These are phyloP conservation scores for Spergularia bocconei DNA, from an alignment of 148 eudicot genomes.

Conservation along the genomic window DNA sequence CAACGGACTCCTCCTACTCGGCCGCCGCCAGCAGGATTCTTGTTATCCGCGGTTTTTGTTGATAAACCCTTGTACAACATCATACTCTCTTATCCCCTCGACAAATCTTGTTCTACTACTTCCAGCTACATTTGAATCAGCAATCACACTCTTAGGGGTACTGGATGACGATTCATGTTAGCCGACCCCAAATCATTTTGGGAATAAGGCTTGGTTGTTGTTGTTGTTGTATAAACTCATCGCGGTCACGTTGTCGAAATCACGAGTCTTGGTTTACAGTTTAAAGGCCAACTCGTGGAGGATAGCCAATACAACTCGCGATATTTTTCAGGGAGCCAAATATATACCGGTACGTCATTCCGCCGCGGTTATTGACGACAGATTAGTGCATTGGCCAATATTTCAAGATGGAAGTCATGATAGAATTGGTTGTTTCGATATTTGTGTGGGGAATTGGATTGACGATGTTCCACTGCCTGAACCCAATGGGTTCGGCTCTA, in stretches of 20 bases:
- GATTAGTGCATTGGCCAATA: background rate
- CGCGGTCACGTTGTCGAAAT: no score
- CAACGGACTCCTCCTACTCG: background rate
- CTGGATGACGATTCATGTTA: no score
- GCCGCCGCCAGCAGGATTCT: background rate
- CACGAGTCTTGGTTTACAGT: background rate
- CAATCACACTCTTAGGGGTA: no score
- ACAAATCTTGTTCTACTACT: no score
- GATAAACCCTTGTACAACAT: background rate
- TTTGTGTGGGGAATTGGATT: background rate
- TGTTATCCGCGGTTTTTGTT: background rate
- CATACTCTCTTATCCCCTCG: background rate
- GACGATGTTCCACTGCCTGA: background rate
- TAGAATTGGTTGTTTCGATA: constrained; percentile 7
- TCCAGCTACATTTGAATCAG: no score
- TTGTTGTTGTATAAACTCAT: background rate
- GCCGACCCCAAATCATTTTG: no score
- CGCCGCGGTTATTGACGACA: background rate
- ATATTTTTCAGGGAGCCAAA: no score
- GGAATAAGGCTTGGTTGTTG: no score
- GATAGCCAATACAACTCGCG: background rate
- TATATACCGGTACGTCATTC: no score
- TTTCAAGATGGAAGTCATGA: no score
- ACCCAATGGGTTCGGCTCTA: background rate
- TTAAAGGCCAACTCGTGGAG: background rate